Evolutionary conservation across 352 stramenopile species (phyloP).

Genomic region (Peronospora tabacina): DNA sequence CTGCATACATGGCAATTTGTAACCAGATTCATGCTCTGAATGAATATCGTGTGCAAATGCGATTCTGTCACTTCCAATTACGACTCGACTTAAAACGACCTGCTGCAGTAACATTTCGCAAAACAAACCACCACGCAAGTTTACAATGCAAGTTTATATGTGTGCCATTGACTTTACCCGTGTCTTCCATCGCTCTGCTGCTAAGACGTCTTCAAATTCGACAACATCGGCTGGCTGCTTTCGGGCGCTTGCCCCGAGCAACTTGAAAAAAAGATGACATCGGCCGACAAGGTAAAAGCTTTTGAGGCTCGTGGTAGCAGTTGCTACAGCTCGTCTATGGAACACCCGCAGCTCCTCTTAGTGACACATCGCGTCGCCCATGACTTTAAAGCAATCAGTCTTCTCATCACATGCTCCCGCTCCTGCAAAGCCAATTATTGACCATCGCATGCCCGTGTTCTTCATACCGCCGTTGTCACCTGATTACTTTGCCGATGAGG

Average conservation of each 20-base stretch:
- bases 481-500: constrained; percentile 14
- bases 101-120: constrained; percentile 15
- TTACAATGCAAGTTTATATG: constrained; percentile 61
- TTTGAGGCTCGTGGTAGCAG: constrained; percentile 28
- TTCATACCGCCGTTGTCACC: constrained; percentile 37
- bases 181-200: constrained; percentile 34
- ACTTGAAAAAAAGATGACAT: constrained; percentile 26
- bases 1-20: neutral
- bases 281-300: constrained; percentile 1
- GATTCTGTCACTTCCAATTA: constrained; percentile 30
- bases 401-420: neutral
- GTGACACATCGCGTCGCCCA: constrained; percentile 33
- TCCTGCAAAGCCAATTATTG: constrained; percentile 36
- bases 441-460: constrained; percentile 69
- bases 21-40: neutral
- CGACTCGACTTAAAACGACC: constrained; percentile 4
- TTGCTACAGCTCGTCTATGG: constrained; percentile 33
- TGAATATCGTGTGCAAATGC: neutral
- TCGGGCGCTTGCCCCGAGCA: constrained; percentile 34
- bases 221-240: constrained; percentile 13
- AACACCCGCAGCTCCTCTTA: constrained; percentile 67
- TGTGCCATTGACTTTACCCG: constrained; percentile 51
- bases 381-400: constrained; percentile 1
- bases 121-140: constrained; percentile 4
- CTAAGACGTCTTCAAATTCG: constrained; percentile 3